A percentile compares a stretch with the other conserved stretches of the same genome.
Conservation (phyloP, 1,284 basidiomycete species). For the Leccinum pseudoinsigne region DNA sequence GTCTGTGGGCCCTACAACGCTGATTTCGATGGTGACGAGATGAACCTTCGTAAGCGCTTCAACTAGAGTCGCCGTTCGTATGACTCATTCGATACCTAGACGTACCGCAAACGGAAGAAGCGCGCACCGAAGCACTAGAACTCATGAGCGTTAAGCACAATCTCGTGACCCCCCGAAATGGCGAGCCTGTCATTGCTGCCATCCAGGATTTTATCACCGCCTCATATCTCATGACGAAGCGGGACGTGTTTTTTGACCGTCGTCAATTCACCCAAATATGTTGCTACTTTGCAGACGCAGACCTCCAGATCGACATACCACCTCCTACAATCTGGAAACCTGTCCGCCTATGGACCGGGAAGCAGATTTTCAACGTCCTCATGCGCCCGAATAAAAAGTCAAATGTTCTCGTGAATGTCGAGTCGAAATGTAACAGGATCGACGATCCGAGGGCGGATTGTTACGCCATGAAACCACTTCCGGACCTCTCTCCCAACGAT, state of each 20-base stretch:
- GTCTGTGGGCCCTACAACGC: slow-evolving; percentile 99
- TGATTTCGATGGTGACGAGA: slow-evolving; percentile 99
- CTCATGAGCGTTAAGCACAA: slow-evolving; percentile 99
- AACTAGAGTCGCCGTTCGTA: neutral
- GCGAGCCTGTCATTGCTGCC: slow-evolving; percentile 97
- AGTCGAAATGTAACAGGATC: slow-evolving; percentile 94
- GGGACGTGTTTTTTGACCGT: slow-evolving; percentile 93
- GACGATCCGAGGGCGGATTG: slow-evolving; percentile 74
- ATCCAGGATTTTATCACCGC: slow-evolving; percentile 99
- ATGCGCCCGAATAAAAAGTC: slow-evolving; percentile 93
- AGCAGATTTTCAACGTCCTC: slow-evolving; percentile 96
- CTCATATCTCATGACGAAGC: slow-evolving; percentile 91
- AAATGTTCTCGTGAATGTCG: slow-evolving; percentile 91
- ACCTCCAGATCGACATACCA: slow-evolving; percentile 93
- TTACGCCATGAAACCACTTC: slow-evolving; percentile 63
- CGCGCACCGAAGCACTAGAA: slow-evolving; percentile 94
- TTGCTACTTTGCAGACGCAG: slow-evolving; percentile 92
- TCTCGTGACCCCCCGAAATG: slow-evolving; percentile 95
- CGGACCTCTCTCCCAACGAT: slow-evolving; percentile 96
- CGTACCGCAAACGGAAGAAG: slow-evolving; percentile 99
- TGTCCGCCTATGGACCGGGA: slow-evolving; percentile 94
- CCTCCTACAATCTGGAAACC: slow-evolving; percentile 96
- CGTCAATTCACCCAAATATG: slow-evolving; percentile 97
- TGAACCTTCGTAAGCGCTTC: slow-evolving; percentile 88
- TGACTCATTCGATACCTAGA: slow-evolving; percentile 48